These are phyloP conservation scores for Maudiozyma saulgeensis DNA, from an alignment of 805 yeast species.

Conservation along the genomic window DNA sequence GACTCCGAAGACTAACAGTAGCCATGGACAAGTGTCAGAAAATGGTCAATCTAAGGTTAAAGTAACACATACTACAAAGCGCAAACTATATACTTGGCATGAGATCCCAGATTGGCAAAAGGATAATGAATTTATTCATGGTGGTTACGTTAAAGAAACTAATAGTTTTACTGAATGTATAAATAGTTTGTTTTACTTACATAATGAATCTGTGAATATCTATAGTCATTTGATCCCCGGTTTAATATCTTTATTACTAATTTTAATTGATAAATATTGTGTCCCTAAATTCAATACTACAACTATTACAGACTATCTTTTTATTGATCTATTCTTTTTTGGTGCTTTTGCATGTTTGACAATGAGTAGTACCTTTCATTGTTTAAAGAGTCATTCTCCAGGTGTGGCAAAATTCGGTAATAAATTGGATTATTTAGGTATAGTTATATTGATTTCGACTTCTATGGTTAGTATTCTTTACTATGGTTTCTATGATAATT, in stretches of 20 bases:
- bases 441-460: conserved; percentile 54
- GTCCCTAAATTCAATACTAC: conserved; percentile 34
- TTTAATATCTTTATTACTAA: conserved; percentile 12
- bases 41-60: not conserved
- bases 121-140: conserved; percentile 55
- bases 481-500: conserved; percentile 41
- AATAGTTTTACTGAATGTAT: conserved; percentile 37
- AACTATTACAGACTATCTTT: conserved; percentile 32
- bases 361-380: conserved; percentile 58
- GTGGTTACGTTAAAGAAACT: conserved; percentile 56
- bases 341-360: conserved; percentile 54
- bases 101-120: conserved; percentile 66
- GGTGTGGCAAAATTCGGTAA: conserved; percentile 49
- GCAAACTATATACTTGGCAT: conserved; percentile 23
- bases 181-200: conserved; percentile 44
- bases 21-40: not conserved
- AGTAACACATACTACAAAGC: not conserved
- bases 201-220: conserved; percentile 67
- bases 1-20: not conserved
- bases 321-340: conserved; percentile 31
- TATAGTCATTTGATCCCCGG: conserved; percentile 52
- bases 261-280: conserved; percentile 25
- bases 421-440: conserved; percentile 67
- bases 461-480: conserved; percentile 46
- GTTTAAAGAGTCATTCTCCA: conserved; percentile 55